Conservation (phyloP, 169 alveolate species). For the Plasmodium cynomolgi region DNA sequence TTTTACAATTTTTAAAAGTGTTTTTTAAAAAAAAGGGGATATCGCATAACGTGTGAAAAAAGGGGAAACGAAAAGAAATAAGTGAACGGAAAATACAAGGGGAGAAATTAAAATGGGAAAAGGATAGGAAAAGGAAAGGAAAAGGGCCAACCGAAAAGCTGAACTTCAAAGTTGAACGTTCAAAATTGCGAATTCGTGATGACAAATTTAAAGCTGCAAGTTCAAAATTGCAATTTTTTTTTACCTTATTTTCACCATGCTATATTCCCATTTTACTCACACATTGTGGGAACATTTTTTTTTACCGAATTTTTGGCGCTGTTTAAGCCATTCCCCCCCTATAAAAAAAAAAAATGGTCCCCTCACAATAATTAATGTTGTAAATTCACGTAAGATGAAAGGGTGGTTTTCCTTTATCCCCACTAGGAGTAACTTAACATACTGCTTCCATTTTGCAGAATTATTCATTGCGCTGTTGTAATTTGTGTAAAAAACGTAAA, state of each 20-base stretch:
- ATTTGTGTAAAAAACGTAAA: background rate
- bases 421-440: background rate
- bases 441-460: background rate
- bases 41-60: background rate
- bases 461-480: background rate
- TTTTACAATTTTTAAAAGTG: background rate
- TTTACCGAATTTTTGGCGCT: background rate
- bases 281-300: background rate
- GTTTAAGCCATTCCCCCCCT: background rate
- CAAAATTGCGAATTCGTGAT: background rate
- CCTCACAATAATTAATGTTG: background rate
- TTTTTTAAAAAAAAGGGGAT: background rate
- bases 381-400: background rate
- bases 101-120: slow-evolving; percentile 15
- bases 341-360: background rate
- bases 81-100: background rate
- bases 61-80: background rate
- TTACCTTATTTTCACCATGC: background rate
- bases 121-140: background rate
- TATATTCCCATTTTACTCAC: background rate
- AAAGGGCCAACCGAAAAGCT: background rate
- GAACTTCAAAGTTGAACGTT: background rate
- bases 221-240: background rate
- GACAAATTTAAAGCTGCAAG: background rate
- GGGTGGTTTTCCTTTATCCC: background rate